A percentile compares a stretch with the other conserved stretches of the same genome.
Evolutionary conservation across 139 green algal genomes (phyloP).

Genomic region (Micractinium sp.): DNA sequence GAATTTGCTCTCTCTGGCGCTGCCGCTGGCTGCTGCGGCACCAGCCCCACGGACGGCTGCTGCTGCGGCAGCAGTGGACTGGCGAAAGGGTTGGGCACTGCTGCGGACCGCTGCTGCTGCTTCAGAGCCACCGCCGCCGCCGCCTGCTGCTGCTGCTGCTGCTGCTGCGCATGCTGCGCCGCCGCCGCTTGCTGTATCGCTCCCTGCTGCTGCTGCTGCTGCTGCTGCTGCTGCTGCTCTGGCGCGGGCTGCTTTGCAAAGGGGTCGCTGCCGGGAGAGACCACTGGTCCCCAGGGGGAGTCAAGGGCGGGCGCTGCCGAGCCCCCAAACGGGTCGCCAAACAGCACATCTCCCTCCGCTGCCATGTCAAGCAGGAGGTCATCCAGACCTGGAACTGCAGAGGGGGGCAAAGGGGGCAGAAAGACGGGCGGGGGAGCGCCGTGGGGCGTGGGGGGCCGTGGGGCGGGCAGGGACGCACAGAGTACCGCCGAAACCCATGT

Average conservation of each 20-base stretch:
- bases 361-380: background rate
- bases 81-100: background rate
- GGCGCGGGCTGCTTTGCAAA: background rate
- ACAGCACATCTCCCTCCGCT: background rate
- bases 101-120: too few relatives aligned
- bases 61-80: background rate
- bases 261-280: background rate
- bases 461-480: too few relatives aligned
- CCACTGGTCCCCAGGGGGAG: background rate
- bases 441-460: too few relatives aligned
- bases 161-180: too few relatives aligned
- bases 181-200: background rate
- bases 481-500: too few relatives aligned
- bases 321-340: background rate
- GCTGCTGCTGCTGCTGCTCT: background rate
- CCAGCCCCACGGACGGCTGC: background rate
- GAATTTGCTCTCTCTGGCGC: background rate
- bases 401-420: too few relatives aligned
- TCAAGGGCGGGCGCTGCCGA: background rate
- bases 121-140: too few relatives aligned
- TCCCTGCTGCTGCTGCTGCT: background rate
- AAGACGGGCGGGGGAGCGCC: background rate
- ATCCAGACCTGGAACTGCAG: slow-evolving; percentile 13
- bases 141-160: too few relatives aligned
- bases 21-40: background rate